Evolutionary conservation across 768 basidiomycete genomes (phyloP).

Genomic region (Exidia glandulosa): DNA sequence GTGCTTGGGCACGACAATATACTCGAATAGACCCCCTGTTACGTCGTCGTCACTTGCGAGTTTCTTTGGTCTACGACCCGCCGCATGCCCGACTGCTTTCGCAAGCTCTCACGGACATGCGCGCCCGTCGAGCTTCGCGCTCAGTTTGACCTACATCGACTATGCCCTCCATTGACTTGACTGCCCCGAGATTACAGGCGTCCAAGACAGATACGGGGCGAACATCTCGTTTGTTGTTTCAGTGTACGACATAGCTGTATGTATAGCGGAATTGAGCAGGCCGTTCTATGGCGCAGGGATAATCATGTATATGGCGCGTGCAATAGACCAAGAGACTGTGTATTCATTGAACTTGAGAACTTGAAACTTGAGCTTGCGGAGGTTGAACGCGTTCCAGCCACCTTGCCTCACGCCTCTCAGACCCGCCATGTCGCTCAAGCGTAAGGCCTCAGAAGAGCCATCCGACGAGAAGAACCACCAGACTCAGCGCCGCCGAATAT

Average conservation of each 20-base stretch:
- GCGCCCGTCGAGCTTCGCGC: not conserved
- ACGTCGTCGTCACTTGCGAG: slow-evolving; percentile 9
- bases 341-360: too few species aligned
- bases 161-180: slow-evolving; percentile 77
- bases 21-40: slow-evolving; percentile 14
- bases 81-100: slow-evolving; percentile 5
- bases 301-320: too few species aligned
- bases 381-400: too few species aligned
- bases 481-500: not conserved
- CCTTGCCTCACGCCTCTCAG: too few species aligned
- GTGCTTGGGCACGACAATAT: slow-evolving; percentile 10
- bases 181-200: slow-evolving; percentile 43
- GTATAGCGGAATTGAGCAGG: too few species aligned
- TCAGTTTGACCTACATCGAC: slow-evolving; percentile 44
- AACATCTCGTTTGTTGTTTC: slow-evolving; percentile 15
- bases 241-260: too few species aligned
- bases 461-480: not conserved
- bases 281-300: too few species aligned
- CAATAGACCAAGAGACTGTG: too few species aligned
- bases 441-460: too few species aligned
- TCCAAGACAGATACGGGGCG: slow-evolving; percentile 94
- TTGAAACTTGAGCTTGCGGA: too few species aligned
- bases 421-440: too few species aligned
- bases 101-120: slow-evolving; percentile 10
- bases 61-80: slow-evolving; percentile 9